Evolutionary conservation across 2,329 filamentous ascomycete species (phyloP), one percentile per base, ranked within the genome.

Genomic region (Pyrenophora seminiperda): DNA sequence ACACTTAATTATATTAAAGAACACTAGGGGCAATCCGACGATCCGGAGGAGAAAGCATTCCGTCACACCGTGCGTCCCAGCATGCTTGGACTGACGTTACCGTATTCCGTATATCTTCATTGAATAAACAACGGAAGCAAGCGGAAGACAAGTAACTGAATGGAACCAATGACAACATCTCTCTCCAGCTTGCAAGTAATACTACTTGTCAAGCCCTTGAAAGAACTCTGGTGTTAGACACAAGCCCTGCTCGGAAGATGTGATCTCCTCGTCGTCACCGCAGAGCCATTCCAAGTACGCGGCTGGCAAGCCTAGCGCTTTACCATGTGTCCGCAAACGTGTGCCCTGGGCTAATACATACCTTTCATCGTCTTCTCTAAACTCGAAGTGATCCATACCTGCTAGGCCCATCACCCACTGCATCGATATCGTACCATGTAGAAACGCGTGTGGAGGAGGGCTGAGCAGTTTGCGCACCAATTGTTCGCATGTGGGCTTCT

Each of bases 261-360:
- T 54, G 5, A 46, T 22, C 40, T 20, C 47, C 32, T 46, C 41
- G 7, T 59, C 52, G 33, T 61, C 53, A 1, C 63, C 63, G 29
- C 53, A 62, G 6, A 67, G 47, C 63, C 61, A 68, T 9, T 60
- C 55, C 18, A 56, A 34, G 20, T 54, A 61, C 7, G 53, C 38
- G 2, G 20, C 32, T 2, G 62, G 63, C 4, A 68, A n/a, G 2
- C 62, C 63, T 14, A 60, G 17, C n/a, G 42, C 14, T 4, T 7
- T 7, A 3, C 60, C 61, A 9, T 39, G 14, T 3, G 5, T 43
- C 11, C 59, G 44, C 14, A 66, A 14, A 24, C 37, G 31, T 1
- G 59, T 59, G 7, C 47, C 32, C 27, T 27, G 15, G 11, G 22
- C 42, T 13, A 68, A 38, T 1, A 65, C 47, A 14, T 55, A 58